Percentiles rank a stretch among this genome's conserved stretches.
phyloP scores from a whole-genome alignment of 164 flowering plant genomes.

The Vitis rupestris region DNA sequence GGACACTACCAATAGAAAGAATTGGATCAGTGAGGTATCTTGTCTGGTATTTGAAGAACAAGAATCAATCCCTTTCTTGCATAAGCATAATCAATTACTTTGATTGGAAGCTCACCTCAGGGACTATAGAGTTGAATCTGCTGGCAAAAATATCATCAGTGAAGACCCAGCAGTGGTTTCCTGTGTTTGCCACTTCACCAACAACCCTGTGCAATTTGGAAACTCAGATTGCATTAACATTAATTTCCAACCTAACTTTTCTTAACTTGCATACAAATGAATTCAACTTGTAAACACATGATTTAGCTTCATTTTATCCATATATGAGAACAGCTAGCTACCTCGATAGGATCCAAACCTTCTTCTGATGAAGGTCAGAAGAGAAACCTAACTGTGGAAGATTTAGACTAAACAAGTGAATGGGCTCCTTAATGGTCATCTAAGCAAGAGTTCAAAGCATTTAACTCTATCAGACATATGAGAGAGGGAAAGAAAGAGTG shows the following conservation, averaged over 20 bases:
- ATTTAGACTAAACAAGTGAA: background rate
- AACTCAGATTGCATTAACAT: background rate
- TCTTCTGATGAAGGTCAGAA: too few relatives aligned
- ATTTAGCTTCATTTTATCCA: background rate
- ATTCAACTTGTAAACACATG: background rate
- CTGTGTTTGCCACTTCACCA: constrained; percentile 61
- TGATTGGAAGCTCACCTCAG: constrained; percentile 42
- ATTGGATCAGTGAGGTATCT: constrained; percentile 5
- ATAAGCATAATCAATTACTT: background rate
- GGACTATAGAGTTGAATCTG: constrained; percentile 25
- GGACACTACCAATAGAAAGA: constrained; percentile 44
- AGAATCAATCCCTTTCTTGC: background rate
- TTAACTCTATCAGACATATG: background rate
- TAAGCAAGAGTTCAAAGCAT: background rate
- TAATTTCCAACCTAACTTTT: background rate
- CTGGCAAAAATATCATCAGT: constrained; percentile 21
- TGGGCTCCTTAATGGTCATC: background rate
- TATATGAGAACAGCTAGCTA: too few relatives aligned
- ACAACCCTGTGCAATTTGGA: constrained; percentile 47
- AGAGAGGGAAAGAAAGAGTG: background rate
- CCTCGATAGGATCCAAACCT: too few relatives aligned
- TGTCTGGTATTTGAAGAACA: background rate
- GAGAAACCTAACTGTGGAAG: background rate
- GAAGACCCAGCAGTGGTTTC: constrained; percentile 53
- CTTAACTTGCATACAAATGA: background rate